phyloP scores from a whole-genome alignment of 768 basidiomycete species.

The Lactifluus echinatus region DNA sequence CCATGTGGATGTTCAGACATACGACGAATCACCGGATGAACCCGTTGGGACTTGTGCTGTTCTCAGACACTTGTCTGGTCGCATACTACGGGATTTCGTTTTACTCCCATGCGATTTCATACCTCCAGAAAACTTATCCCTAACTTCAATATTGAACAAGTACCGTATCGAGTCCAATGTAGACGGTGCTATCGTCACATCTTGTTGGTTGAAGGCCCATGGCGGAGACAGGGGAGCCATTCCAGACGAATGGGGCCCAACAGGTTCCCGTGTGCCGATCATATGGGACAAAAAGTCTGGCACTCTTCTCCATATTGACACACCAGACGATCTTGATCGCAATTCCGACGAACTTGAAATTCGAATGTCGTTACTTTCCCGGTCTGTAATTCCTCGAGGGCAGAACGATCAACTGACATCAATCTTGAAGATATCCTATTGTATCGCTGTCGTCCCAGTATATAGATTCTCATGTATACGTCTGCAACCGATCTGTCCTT shows the following conservation, averaged over 20 bases:
- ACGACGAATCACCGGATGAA: slow-evolving; percentile 62
- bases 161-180: slow-evolving; percentile 67
- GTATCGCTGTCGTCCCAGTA: slow-evolving; percentile 56
- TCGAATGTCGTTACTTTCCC: slow-evolving; percentile 63
- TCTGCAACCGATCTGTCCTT: slow-evolving; percentile 68
- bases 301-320: slow-evolving; percentile 67
- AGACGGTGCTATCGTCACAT: slow-evolving; percentile 53
- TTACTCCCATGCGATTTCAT: slow-evolving; percentile 88
- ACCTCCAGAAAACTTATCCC: slow-evolving; percentile 62
- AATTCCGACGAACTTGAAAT: slow-evolving; percentile 66
- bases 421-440: slow-evolving; percentile 52
- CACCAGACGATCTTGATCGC: slow-evolving; percentile 55
- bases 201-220: slow-evolving; percentile 52
- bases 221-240: slow-evolving; percentile 44
- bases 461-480: slow-evolving; percentile 87
- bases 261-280: slow-evolving; percentile 41
- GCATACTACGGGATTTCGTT: slow-evolving; percentile 80
- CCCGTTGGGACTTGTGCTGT: slow-evolving; percentile 66
- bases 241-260: slow-evolving; percentile 60
- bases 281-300: slow-evolving; percentile 59
- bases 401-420: background rate
- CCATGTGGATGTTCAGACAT: slow-evolving; percentile 70
- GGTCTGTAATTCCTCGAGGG: slow-evolving; percentile 35
- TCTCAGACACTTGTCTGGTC: slow-evolving; percentile 64
- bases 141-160: slow-evolving; percentile 65